Percentiles rank a stretch among this genome's conserved stretches.
These are phyloP conservation scores for Isatis lusitanica DNA, from an alignment of 441 rosid genomes.

Conservation along the genomic window DNA sequence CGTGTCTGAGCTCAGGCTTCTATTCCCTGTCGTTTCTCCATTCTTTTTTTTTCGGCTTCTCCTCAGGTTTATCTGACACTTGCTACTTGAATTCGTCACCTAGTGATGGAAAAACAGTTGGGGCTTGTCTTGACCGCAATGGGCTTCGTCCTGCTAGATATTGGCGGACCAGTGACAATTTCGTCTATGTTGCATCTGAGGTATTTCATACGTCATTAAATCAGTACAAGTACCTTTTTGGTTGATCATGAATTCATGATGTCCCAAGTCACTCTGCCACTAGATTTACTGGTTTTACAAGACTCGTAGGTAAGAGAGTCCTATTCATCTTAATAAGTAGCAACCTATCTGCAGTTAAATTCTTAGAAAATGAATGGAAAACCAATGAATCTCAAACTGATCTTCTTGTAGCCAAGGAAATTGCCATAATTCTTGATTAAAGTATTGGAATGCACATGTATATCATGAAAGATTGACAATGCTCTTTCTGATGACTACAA, in stretches of 20 bases:
- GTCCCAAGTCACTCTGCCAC: neutral
- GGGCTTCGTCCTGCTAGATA: conserved; percentile 99
- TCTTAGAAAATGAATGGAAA: neutral
- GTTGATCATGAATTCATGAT: neutral
- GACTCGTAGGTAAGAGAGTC: conserved; percentile 2
- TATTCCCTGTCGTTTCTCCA: conserved; percentile 25
- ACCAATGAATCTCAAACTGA: too few relatives aligned
- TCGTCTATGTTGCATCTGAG: conserved; percentile 99
- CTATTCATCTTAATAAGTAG: neutral
- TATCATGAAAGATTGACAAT: neutral
- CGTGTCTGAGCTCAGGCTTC: conserved; percentile 27
- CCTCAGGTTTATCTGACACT: conserved; percentile 42
- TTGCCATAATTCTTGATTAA: neutral
- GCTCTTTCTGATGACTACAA: neutral
- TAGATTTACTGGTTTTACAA: conserved; percentile 9
- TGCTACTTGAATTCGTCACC: conserved; percentile 46
- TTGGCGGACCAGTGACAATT: conserved; percentile 92
- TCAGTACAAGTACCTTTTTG: conserved; percentile 2
- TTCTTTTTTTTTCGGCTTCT: conserved; percentile 16
- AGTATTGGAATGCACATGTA: neutral
- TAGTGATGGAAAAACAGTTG: conserved; percentile 99
- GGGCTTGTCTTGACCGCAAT: conserved; percentile 97
- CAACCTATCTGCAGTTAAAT: neutral
- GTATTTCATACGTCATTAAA: conserved; percentile 42
- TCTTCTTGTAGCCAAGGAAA: too few relatives aligned